phyloP scores from a whole-genome alignment of 352 stramenopile species.

The Globisporangium abappressorium region DNA sequence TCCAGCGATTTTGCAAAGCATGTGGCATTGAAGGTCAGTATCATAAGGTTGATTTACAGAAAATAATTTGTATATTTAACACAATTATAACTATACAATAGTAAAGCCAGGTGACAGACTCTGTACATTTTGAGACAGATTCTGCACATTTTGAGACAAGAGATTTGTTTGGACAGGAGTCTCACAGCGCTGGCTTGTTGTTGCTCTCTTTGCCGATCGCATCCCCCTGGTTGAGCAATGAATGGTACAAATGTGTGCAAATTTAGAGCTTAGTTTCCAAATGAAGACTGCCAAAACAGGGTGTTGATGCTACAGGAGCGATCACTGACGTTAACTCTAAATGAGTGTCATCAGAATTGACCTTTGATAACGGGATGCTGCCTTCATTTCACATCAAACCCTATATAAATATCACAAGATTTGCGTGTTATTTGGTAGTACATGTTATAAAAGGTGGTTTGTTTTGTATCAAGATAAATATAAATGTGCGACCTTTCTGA shows the following conservation, averaged over 20 bases:
- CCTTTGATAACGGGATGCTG: neutral
- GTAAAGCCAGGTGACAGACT: neutral
- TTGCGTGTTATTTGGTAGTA: too few relatives aligned
- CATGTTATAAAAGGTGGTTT: too few relatives aligned
- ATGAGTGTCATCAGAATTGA: neutral
- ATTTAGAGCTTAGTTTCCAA: neutral
- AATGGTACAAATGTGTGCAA: too few relatives aligned
- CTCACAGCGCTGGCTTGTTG: neutral
- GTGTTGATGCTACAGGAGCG: neutral
- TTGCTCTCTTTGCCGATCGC: neutral
- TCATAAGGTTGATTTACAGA: neutral
- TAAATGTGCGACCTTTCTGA: neutral
- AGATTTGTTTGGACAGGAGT: neutral
- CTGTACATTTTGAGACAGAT: neutral
- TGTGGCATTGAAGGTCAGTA: neutral
- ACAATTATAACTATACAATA: neutral
- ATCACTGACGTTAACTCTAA: neutral
- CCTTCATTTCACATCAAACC: neutral
- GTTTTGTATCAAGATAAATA: too few relatives aligned
- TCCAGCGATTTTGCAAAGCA: neutral
- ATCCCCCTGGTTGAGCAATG: neutral
- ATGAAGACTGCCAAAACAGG: neutral
- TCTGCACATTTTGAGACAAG: constrained; percentile 1
- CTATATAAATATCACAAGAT: neutral
- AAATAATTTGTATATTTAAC: neutral